Evolutionary conservation across 805 yeast species (phyloP), one percentile per base, ranked within the genome.

Genomic region (Candida parachauliodes): DNA sequence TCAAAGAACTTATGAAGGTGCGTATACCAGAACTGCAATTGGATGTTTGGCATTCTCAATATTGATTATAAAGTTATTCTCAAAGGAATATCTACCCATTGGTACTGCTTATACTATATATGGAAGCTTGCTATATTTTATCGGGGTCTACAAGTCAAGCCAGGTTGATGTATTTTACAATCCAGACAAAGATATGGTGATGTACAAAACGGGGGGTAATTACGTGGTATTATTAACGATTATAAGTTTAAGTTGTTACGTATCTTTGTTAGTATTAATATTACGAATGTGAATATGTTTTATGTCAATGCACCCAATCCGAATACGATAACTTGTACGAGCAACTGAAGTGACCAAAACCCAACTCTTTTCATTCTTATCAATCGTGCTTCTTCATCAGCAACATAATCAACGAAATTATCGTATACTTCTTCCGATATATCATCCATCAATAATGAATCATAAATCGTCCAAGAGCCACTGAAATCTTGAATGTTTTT

Each of bases 391-490:
- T 86, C 85, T 47, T 93, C 97, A 57, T 93, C 94, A 8, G 83
- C 83, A 15, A 88, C 95, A 51, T 89, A 89, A 30, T 81, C 75
- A 2, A 82, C 96, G 61, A 93, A 88, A 12, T 93, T 88, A 47
- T 88, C 88, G 59, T 91, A 91, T 4, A 91, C 93, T 48, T 87
- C 94, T 21, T 81, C 81, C 20, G 93, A 83, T 35, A 93, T 70
- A 54, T 91, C 97, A 54, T 85, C 93, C 95, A 91, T 88, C 42
- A 93, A 67, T 36, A 83, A 68, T 19, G 93, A 83, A 56, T 93
- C 98, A 59, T 88, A 93, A 2, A 88, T 71, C 1, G 98, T 91
- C 98, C 98, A 93, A 6, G 95, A 78, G 0, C 98, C 98, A 50
- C 86, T 88, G 57, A 93, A 93, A 53, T 93, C 98, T 19, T 70